phyloP scores from a whole-genome alignment of 2,329 filamentous ascomycete species.

The Lachnellula suecica region DNA sequence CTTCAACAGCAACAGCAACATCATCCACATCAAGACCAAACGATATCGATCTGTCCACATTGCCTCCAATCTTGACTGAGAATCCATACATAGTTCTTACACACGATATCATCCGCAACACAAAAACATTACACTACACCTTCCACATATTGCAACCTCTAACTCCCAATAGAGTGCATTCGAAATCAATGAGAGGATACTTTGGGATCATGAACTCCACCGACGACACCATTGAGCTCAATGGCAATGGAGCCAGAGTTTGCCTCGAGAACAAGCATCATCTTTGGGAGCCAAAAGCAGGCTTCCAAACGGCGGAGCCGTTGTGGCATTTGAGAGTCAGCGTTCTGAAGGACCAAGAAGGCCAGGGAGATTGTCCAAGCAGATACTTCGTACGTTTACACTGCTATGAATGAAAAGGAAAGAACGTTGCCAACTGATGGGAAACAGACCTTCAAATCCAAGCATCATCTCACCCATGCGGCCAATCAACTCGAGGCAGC shows the following conservation, averaged over 20 bases:
- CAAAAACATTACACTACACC: slow-evolving; percentile 13
- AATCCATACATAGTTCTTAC: slow-evolving; percentile 13
- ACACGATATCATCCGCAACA: slow-evolving; percentile 18
- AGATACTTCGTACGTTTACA: slow-evolving; percentile 22
- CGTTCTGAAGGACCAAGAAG: slow-evolving; percentile 25
- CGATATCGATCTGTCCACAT: too few relatives aligned
- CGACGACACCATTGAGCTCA: slow-evolving; percentile 12
- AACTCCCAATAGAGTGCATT: slow-evolving; percentile 5
- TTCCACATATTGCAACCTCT: slow-evolving; percentile 10
- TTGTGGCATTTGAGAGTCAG: slow-evolving; percentile 24
- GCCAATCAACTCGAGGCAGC: slow-evolving; percentile 24
- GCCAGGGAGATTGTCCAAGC: slow-evolving; percentile 20
- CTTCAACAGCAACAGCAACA: too few relatives aligned
- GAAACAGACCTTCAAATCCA: slow-evolving; percentile 24
- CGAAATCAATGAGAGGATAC: slow-evolving; percentile 23
- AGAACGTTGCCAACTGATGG: background rate
- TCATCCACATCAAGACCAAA: too few relatives aligned
- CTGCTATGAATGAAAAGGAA: background rate
- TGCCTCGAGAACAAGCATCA: slow-evolving; percentile 17
- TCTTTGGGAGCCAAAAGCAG: slow-evolving; percentile 20
- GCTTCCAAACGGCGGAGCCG: slow-evolving; percentile 11
- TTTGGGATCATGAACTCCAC: slow-evolving; percentile 18
- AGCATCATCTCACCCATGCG: slow-evolving; percentile 24
- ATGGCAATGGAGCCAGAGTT: slow-evolving; percentile 24
- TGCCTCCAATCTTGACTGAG: too few relatives aligned